Percentiles rank a stretch among this genome's conserved stretches.
Conservation (phyloP, 1,139 yeast genomes). For the Suhomyces ambrosiae region DNA sequence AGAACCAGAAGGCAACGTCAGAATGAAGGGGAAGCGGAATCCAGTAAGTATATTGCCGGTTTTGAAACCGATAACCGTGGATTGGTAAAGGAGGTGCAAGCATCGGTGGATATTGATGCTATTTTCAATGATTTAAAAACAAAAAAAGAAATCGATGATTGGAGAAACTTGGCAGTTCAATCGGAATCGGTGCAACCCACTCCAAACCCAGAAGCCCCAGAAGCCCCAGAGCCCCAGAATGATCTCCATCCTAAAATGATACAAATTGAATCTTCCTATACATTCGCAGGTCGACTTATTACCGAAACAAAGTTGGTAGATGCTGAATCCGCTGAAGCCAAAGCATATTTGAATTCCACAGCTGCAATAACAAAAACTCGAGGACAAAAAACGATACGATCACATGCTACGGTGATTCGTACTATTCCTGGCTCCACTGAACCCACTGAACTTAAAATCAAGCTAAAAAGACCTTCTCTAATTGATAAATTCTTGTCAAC, state of each 20-base stretch:
- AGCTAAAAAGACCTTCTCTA: slow-evolving; percentile 71
- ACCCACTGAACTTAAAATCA: slow-evolving; percentile 35
- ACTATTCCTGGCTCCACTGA: slow-evolving; percentile 37
- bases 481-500: slow-evolving; percentile 57
- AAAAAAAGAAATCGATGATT: slow-evolving; percentile 13
- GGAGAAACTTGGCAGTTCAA: slow-evolving; percentile 17
- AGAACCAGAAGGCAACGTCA: slow-evolving; percentile 41
- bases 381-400: slow-evolving; percentile 19
- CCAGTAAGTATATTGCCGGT: slow-evolving; percentile 18
- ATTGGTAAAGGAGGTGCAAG: slow-evolving; percentile 28
- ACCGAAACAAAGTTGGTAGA: slow-evolving; percentile 79
- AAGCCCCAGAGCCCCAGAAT: slow-evolving; percentile 7
- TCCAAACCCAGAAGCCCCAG: slow-evolving; percentile 44
- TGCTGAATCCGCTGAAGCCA: slow-evolving; percentile 80
- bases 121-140: slow-evolving; percentile 34
- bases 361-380: slow-evolving; percentile 27
- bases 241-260: slow-evolving; percentile 49
- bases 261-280: slow-evolving; percentile 73
- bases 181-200: slow-evolving; percentile 30
- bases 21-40: slow-evolving; percentile 17
- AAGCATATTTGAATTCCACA: slow-evolving; percentile 68
- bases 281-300: slow-evolving; percentile 85
- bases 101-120: slow-evolving; percentile 37
- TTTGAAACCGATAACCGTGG: slow-evolving; percentile 27
- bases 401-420: slow-evolving; percentile 40